Base-by-base conservation (phyloP, 805 yeast genomes). In the Metschnikowia drakensbergensis region DNA sequence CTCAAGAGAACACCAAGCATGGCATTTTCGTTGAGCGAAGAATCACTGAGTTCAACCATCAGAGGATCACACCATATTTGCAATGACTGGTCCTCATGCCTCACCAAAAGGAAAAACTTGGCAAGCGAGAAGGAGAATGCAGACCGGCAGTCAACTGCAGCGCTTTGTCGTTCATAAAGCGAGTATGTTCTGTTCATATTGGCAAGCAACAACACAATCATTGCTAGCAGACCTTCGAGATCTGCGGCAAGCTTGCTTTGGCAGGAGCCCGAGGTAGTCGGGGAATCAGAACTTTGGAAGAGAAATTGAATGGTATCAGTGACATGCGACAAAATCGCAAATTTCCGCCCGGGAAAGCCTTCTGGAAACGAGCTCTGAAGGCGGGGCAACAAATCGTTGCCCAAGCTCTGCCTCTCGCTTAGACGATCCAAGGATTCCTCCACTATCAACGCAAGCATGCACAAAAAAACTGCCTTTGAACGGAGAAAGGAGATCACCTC, bases 51-150 rank as follows among this genome's bases (percentile, higher is more conserved):
- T 2, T 31, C 37, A 1, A 71, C 58, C 17, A 52, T 54, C 5
- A 60, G 54, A 0, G 76, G 76, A 47, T 68, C 67, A 32, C 61
- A 61, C 75, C 75, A 71, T 2, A 71, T 44, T 32, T 60, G 66
- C 7, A 64, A 37, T 6, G 44, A 48, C 3, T 48, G 27, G 11
- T 51, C 57, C 6, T 52, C 53, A 7, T 47, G 50, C 17, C 46
- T 48, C 7, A 62, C 39, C 6, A 57, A 32, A 7, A 50, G 54
- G 25, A 68, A 40, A n/a, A 68, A 46, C 11, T 52, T 35, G 22
- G 56, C 52, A 34, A 66, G 58, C 5, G 63, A 41, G 6, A 34
- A 13, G 3, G 65, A 51, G 32, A 62, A 65, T 8, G 53, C 48
- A 2, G 49, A 35, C 23, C 52, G 56, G 13, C 54, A 42, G 26